A percentile compares a stretch with the other conserved stretches of the same genome.
Evolutionary conservation across 148 eudicot species (phyloP).

Genomic region (Amaranthus cruentus): DNA sequence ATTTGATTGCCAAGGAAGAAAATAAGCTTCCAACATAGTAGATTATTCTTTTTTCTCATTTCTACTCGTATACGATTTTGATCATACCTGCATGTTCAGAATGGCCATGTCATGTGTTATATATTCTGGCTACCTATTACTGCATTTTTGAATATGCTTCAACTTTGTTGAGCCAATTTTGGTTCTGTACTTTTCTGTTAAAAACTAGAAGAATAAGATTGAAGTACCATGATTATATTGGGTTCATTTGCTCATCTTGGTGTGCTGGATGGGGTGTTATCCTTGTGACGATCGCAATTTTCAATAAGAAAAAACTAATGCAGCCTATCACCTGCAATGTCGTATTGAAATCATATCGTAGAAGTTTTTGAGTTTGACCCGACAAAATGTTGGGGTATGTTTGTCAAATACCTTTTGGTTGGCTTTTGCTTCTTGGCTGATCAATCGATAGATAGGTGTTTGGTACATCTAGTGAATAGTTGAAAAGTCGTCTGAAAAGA

Average conservation of each 20-base stretch:
- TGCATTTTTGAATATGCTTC: conserved; percentile 15
- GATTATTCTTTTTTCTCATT: conserved; percentile 12
- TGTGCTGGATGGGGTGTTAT: not conserved
- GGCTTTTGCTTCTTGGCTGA: no score
- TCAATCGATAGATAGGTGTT: no score
- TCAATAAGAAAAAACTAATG: not conserved
- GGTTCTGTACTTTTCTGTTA: not conserved
- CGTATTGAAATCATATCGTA: no score
- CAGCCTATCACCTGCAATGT: not conserved
- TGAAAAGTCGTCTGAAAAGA: no score
- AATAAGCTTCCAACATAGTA: conserved; percentile 30
- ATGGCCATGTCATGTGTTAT: conserved; percentile 22
- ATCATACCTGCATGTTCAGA: conserved; percentile 14
- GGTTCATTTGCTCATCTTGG: not conserved
- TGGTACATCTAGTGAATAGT: no score
- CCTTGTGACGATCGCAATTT: no score
- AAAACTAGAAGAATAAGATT: conserved; percentile 4
- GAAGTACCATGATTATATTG: not conserved
- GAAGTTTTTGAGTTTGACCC: no score
- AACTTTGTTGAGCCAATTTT: conserved; percentile 4
- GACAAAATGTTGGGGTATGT: no score
- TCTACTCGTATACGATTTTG: conserved; percentile 19
- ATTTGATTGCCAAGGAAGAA: conserved; percentile 20
- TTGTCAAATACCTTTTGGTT: no score
- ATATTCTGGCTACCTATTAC: conserved; percentile 7